Base-by-base conservation (phyloP, 2,329 filamentous ascomycete genomes). In the Nothomitra cinnamomea region DNA sequence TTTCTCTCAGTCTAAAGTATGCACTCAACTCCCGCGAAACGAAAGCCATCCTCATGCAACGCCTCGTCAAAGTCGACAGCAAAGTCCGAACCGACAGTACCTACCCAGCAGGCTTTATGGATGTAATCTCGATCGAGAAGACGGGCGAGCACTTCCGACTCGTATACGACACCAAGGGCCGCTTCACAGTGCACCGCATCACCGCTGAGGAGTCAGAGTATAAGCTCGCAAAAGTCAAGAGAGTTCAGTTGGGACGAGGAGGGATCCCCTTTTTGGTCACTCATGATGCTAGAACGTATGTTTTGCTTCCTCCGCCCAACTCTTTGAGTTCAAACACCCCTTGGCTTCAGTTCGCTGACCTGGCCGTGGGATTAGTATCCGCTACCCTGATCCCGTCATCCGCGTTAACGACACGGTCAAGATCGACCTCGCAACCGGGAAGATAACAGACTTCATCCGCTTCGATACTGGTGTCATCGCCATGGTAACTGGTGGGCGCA, bases 221-320 rank as follows among this genome's bases (percentile, higher is more conserved):
- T 87, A 98, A 98, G 85, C 81, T 98, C 67, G 89, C 89, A 80
- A 98, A 96, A 82, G 92, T 98, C 79, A 95, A 95, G 87, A 85
- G 90, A 69, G 92, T 98, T 60, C 92, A 98, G 80, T 82, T 98
- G 67, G 92, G 92, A 80, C 90, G 88, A 76, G 94, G 92, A 77
- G 92, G 89, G 79, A 94, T 98, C 83, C 92, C 92, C 94, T 98
- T 95, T 89, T 95, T 96, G 88, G 92, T 98, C 87, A 98, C 92
- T 89, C 92, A 98, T 87, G 92, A 98, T 92, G 92, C 92, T 78
- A 85, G 92, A 88, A 98, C 92, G 90, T 98, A 80, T 95, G 90
- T 96, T n/a, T n/a, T 85, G 80, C 84, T 76, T 81, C 77, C 52
- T n/a, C n/a, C n/a, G n/a, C n/a, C n/a, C n/a, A n/a, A n/a, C n/a